Base-by-base conservation (phyloP, 805 yeast species). In the Yamadazyma kitorensis region DNA sequence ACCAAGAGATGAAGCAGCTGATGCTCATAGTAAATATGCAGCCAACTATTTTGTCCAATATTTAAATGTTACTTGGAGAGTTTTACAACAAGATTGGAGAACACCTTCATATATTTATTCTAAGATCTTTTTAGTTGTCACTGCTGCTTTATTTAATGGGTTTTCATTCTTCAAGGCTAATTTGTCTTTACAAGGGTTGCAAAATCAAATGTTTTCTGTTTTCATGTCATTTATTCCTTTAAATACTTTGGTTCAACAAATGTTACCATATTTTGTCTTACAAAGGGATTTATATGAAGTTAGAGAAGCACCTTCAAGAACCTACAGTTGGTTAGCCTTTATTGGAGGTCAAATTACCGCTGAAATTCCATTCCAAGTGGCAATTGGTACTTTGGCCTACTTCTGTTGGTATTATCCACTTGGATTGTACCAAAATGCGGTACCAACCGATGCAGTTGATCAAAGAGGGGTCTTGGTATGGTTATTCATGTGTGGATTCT, bases 91-190 rank as follows among this genome's bases (percentile, higher is more conserved):
- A 34, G 43, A 52, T 41, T 80, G 76, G 75, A 70, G 93, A 56
- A 70, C 80, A 42, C 82, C 80, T 5, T 52, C 62, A 17, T 82
- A 83, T 52, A 69, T 83, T 44, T 64, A 70, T 55, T 67, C 91
- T 23, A 85, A 83, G 60, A 46, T 77, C 16, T 63, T 67, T 47
- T 71, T 83, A 59, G 69, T 77, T 41, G 52, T 69, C 22, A 52
- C 72, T 12, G 67, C 78, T 29, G 77, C 86, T 24, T 50, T 84
- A 12, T 79, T 81, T 52, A 73, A 80, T 42, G 94, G 95, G 27
- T 85, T 85, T 56, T 66, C 78, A 0, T 85, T 79, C 59, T 80
- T 74, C 59, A 80, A 78, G 40, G 83, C 87, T 22, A 56, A 54
- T 36, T 70, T 69, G 7, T 72, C 86, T 10, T 53, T 70, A 29